A percentile compares a stretch with the other conserved stretches of the same genome.
phyloP scores from a whole-genome alignment of 768 basidiomycete species.

The Podaxis carcinomalis region DNA sequence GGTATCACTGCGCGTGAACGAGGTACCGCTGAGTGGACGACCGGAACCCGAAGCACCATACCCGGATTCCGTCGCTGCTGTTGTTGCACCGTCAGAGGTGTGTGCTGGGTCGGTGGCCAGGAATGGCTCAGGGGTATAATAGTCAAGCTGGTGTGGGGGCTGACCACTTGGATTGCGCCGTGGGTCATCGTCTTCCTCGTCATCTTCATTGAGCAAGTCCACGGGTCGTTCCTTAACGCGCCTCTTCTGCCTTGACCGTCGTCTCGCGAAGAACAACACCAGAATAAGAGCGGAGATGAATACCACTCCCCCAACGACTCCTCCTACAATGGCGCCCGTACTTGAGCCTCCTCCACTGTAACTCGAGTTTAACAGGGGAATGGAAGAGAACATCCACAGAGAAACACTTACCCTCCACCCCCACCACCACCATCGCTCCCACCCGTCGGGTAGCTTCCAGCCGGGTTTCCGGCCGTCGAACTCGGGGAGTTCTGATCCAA shows the following conservation, averaged over 20 bases:
- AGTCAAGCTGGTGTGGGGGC: conserved; percentile 40
- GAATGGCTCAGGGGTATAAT: conserved; percentile 74
- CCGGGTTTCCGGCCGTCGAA: conserved; percentile 72
- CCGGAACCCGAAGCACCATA: conserved; percentile 9
- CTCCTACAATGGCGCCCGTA: conserved; percentile 43
- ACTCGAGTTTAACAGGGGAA: neutral
- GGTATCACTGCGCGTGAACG: conserved; percentile 39
- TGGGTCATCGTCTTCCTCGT: conserved; percentile 38
- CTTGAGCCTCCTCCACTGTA: conserved; percentile 24
- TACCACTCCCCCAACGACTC: conserved; percentile 52
- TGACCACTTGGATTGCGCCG: conserved; percentile 38
- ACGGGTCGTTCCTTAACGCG: conserved; percentile 54
- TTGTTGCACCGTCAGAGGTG: conserved; percentile 21
- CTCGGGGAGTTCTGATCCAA: conserved; percentile 60
- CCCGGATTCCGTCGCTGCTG: conserved; percentile 18
- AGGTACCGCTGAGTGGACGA: conserved; percentile 34
- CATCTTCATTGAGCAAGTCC: conserved; percentile 58
- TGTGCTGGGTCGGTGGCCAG: conserved; percentile 61
- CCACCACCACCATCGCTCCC: conserved; percentile 28
- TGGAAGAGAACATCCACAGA: neutral
- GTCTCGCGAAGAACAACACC: conserved; percentile 45
- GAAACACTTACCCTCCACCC: conserved; percentile 17
- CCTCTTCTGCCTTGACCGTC: conserved; percentile 34
- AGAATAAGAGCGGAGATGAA: conserved; percentile 37
- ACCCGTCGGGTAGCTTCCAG: conserved; percentile 65